Conservation (phyloP, 192 early-diverging fungal species). For the Coemansia biformis region DNA sequence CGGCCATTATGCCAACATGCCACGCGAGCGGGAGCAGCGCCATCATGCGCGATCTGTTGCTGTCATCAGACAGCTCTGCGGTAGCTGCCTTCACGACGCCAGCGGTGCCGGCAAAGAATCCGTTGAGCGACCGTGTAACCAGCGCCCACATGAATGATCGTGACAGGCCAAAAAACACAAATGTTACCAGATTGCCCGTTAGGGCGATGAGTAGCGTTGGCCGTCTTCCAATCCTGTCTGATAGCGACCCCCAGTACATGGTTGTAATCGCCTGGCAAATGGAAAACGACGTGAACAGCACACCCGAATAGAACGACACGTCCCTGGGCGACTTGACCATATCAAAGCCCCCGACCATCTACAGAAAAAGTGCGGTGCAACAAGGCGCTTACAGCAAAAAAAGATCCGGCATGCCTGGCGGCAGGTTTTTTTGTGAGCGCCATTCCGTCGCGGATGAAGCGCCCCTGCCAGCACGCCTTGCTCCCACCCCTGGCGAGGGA, state of each 20-base stretch:
- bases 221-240: constrained; percentile 72
- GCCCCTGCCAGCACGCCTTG: too few relatives aligned
- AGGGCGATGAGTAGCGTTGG: constrained; percentile 72
- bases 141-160: constrained; percentile 57
- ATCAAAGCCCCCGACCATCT: constrained; percentile 31
- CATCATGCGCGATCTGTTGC: constrained; percentile 69
- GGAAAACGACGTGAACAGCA: constrained; percentile 47
- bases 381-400: too few relatives aligned
- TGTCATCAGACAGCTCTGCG: constrained; percentile 73
- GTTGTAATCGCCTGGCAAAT: constrained; percentile 45
- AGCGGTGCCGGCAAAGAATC: constrained; percentile 64
- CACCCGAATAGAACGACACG: constrained; percentile 65
- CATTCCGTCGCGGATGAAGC: too few relatives aligned
- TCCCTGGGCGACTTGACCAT: constrained; percentile 63
- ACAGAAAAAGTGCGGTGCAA: too few relatives aligned
- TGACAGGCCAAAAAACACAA: constrained; percentile 66
- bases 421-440: too few relatives aligned
- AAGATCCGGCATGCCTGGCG: too few relatives aligned
- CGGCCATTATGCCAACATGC: constrained; percentile 58
- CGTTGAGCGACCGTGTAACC: constrained; percentile 55
- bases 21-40: constrained; percentile 65
- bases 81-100: constrained; percentile 75
- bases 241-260: constrained; percentile 64
- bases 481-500: too few relatives aligned
- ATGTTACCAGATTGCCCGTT: constrained; percentile 63